Evolutionary conservation across 2,329 filamentous ascomycete species (phyloP).

Genomic region (Chaetomiaceae sp.): DNA sequence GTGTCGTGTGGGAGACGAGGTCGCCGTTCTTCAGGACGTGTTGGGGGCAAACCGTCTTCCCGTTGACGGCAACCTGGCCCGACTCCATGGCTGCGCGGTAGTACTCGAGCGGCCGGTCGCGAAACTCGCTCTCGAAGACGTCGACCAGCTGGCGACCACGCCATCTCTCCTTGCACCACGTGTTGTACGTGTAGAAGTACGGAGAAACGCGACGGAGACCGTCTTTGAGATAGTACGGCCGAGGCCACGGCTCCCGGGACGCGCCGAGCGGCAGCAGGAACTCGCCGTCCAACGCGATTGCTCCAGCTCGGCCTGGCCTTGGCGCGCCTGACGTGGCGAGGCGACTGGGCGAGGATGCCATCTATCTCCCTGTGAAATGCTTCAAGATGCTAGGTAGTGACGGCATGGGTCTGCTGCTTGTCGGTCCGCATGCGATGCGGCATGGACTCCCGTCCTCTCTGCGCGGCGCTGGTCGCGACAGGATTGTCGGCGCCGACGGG

Average conservation of each 20-base stretch:
- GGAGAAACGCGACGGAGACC: conserved; percentile 77
- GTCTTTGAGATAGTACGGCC: conserved; percentile 76
- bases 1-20: conserved; percentile 84
- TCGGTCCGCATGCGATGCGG: too few species aligned
- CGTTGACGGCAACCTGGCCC: conserved; percentile 76
- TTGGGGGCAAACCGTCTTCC: conserved; percentile 59
- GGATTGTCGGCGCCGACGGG: too few species aligned
- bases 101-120: conserved; percentile 79
- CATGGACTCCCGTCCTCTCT: too few species aligned
- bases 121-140: conserved; percentile 86
- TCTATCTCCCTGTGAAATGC: conserved; percentile 7
- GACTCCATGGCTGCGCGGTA: conserved; percentile 78
- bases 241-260: conserved; percentile 40
- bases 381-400: too few species aligned
- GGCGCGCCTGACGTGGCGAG: conserved; percentile 1
- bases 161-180: conserved; percentile 91
- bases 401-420: too few species aligned
- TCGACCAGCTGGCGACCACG: conserved; percentile 73
- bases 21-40: conserved; percentile 82
- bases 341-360: conserved; percentile 10
- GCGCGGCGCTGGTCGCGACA: too few species aligned
- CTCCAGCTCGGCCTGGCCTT: background rate
- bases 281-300: conserved; percentile 25
- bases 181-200: conserved; percentile 93
- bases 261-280: background rate